These are phyloP conservation scores for Manihot esculenta DNA, from an alignment of 441 rosid genomes.

Conservation along the genomic window DNA sequence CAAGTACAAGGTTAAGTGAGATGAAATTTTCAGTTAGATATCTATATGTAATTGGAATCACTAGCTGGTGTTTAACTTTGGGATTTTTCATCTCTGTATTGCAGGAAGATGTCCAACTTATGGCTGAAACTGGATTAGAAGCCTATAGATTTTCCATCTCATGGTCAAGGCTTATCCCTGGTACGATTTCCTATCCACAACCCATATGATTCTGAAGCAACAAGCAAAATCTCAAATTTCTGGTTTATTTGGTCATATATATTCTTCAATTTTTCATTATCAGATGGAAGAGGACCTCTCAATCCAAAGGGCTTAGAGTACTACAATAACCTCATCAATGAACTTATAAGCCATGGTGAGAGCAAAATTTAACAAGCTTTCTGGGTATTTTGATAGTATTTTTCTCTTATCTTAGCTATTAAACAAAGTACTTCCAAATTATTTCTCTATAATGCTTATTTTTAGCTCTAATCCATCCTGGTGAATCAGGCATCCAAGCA, in stretches of 20 bases:
- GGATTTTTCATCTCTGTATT: background rate
- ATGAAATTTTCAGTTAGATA: background rate
- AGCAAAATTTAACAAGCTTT: background rate
- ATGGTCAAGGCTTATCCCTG: conserved; percentile 71
- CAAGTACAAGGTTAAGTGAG: conserved; percentile 50
- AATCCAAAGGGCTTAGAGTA: conserved; percentile 55
- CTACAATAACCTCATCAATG: conserved; percentile 56
- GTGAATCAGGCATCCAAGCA: conserved; percentile 51
- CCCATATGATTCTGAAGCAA: background rate
- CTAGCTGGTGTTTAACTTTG: background rate
- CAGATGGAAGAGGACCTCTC: conserved; percentile 68
- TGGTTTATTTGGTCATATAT: background rate
- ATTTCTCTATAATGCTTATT: background rate
- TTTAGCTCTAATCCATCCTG: background rate
- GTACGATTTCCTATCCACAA: conserved; percentile 28
- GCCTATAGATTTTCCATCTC: conserved; percentile 70
- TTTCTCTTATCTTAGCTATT: background rate
- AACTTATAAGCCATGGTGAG: conserved; percentile 44
- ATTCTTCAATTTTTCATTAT: background rate
- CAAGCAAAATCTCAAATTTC: background rate
- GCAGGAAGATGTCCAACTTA: conserved; percentile 68
- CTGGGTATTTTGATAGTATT: background rate
- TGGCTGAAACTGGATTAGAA: conserved; percentile 52
- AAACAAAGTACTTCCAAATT: background rate
- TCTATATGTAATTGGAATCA: no score